Conservation (phyloP, 148 eudicot genomes). For the Cornus controversa region DNA sequence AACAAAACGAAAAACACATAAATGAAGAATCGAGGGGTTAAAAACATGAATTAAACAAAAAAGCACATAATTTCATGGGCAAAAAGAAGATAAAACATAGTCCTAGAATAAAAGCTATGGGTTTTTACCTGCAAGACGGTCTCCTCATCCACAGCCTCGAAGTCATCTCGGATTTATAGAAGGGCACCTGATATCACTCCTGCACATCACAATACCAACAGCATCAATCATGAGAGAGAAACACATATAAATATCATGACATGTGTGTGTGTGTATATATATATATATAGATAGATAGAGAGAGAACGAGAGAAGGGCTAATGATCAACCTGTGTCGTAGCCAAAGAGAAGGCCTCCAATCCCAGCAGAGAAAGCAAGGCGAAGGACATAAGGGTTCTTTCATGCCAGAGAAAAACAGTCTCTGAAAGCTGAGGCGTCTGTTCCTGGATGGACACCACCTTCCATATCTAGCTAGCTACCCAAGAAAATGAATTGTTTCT, state of each 20-base stretch:
- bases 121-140: constrained; percentile 56
- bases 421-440: constrained; percentile 52
- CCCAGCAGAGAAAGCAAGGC: constrained; percentile 80
- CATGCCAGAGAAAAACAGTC: constrained; percentile 58
- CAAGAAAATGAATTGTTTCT: background rate
- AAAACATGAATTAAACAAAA: no score
- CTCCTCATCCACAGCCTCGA: constrained; percentile 52
- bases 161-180: constrained; percentile 61
- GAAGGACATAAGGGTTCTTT: constrained; percentile 63
- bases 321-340: constrained; percentile 53
- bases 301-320: background rate
- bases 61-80: no score
- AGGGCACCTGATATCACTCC: constrained; percentile 74
- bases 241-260: background rate
- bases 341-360: constrained; percentile 82
- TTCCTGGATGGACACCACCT: constrained; percentile 41
- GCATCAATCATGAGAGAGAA: background rate
- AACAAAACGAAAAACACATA: no score
- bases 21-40: no score
- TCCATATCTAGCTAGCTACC: constrained; percentile 35
- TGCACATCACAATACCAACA: constrained; percentile 8
- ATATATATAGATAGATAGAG: background rate
- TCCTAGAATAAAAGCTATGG: background rate
- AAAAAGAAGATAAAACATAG: background rate
- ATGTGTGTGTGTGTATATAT: no score